These are phyloP conservation scores for Calendula officinalis DNA, from an alignment of 129 eudicot species.

Conservation along the genomic window DNA sequence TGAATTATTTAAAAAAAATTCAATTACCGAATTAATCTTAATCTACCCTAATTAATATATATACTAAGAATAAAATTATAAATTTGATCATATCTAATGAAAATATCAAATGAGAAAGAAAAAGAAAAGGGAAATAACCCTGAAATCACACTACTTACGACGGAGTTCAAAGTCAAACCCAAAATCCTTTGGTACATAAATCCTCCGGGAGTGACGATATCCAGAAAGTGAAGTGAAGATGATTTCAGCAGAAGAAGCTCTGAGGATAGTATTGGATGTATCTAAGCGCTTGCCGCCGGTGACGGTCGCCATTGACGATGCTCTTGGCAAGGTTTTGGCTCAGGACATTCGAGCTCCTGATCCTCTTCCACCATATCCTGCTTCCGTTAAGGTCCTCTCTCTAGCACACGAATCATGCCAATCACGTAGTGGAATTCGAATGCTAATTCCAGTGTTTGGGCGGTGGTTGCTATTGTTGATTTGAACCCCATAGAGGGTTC, in stretches of 20 bases:
- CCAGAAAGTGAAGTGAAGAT: constrained; percentile 24
- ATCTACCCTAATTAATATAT: too few species aligned
- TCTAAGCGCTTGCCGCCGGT: constrained; percentile 58
- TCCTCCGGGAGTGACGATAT: too few species aligned
- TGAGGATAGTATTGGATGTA: constrained; percentile 42
- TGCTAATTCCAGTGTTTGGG: constrained; percentile 1
- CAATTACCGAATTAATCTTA: too few species aligned
- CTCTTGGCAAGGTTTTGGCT: constrained; percentile 67
- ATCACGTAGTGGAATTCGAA: background rate
- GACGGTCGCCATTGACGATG: constrained; percentile 60
- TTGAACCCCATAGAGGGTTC: too few species aligned
- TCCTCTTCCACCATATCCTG: constrained; percentile 88
- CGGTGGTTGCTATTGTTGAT: background rate
- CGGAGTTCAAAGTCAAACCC: too few species aligned
- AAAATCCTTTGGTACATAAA: too few species aligned
- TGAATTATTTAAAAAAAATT: too few species aligned
- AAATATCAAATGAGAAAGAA: too few species aligned
- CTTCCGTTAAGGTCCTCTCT: constrained; percentile 61
- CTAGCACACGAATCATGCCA: background rate
- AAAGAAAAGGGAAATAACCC: too few species aligned
- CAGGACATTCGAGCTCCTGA: constrained; percentile 65
- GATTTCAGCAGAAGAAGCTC: constrained; percentile 71
- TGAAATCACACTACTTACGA: too few species aligned
- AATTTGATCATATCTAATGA: too few species aligned
- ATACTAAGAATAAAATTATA: too few species aligned